Evolutionary conservation across 2,329 filamentous ascomycete species (phyloP).

Genomic region (Hypoxylon sp.): DNA sequence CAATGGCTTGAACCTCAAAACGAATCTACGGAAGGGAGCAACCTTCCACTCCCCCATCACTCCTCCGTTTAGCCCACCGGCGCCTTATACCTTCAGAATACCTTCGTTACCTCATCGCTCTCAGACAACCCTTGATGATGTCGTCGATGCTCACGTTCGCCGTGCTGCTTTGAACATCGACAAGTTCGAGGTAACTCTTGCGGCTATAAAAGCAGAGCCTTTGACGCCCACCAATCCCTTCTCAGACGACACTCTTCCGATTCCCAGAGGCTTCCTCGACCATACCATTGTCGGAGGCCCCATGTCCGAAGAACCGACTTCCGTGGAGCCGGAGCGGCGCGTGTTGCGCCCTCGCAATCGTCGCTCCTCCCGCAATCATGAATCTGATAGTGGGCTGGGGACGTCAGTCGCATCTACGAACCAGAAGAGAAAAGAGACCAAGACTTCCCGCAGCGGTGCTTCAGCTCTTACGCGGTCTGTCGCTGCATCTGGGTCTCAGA

Average conservation of each 20-base stretch:
- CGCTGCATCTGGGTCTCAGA: conserved; percentile 59
- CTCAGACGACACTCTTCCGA: conserved; percentile 67
- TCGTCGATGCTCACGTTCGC: conserved; percentile 75
- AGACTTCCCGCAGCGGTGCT: conserved; percentile 55
- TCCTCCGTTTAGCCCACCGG: conserved; percentile 54
- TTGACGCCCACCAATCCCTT: conserved; percentile 58
- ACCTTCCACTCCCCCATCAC: conserved; percentile 70
- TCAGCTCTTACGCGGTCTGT: conserved; percentile 73
- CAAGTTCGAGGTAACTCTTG: conserved; percentile 72
- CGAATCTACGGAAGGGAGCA: conserved; percentile 75
- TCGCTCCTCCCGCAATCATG: conserved; percentile 72
- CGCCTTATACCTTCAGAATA: conserved; percentile 56
- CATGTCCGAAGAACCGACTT: conserved; percentile 56
- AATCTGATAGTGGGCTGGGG: conserved; percentile 89
- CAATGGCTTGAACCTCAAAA: conserved; percentile 62
- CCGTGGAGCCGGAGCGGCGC: conserved; percentile 58
- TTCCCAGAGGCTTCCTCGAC: conserved; percentile 70
- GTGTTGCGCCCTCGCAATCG: conserved; percentile 66
- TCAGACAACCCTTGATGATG: conserved; percentile 77
- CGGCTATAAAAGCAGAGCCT: conserved; percentile 57
- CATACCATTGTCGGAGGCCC: conserved; percentile 65
- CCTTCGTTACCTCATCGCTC: conserved; percentile 72
- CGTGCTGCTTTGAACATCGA: conserved; percentile 75
- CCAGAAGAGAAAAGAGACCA: conserved; percentile 62
- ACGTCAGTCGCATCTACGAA: conserved; percentile 77